Evolutionary conservation across 2,329 filamentous ascomycete species (phyloP).

Genomic region (Ceratocystis huliohia): DNA sequence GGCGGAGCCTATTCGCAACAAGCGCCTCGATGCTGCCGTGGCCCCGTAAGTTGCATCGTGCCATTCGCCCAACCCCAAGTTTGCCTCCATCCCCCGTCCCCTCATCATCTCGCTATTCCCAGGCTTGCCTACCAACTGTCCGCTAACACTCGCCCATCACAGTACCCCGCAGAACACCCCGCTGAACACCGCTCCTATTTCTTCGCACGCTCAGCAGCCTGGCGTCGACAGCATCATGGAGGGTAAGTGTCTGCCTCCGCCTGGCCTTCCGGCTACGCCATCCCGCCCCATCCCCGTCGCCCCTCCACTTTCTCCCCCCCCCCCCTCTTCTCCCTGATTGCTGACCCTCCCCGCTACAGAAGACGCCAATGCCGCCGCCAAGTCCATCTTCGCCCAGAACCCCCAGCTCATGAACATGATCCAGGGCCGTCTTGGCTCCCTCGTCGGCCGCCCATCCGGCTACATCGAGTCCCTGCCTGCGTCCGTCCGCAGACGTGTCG

Average conservation of each 20-base stretch:
- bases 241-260: constrained; percentile 48
- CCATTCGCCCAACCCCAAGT: neutral
- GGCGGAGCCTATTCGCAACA: constrained; percentile 53
- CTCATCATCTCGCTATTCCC: neutral
- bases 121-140: constrained; percentile 3
- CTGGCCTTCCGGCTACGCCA: neutral
- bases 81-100: constrained; percentile 18
- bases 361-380: constrained; percentile 52
- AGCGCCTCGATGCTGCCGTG: constrained; percentile 43
- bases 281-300: constrained; percentile 22
- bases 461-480: constrained; percentile 93
- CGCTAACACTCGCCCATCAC: constrained; percentile 21
- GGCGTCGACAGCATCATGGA: constrained; percentile 92
- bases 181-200: constrained; percentile 88
- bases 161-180: constrained; percentile 99
- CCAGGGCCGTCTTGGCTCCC: constrained; percentile 83
- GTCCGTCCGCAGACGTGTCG: constrained; percentile 81
- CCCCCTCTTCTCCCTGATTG: neutral
- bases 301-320: constrained; percentile 22
- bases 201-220: constrained; percentile 91
- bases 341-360: constrained; percentile 40
- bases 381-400: constrained; percentile 85
- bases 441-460: constrained; percentile 89
- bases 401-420: constrained; percentile 94
- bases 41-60: constrained; percentile 41